Base-by-base conservation (phyloP, 495 filamentous ascomycete species). In the Trichoderma gamsii region DNA sequence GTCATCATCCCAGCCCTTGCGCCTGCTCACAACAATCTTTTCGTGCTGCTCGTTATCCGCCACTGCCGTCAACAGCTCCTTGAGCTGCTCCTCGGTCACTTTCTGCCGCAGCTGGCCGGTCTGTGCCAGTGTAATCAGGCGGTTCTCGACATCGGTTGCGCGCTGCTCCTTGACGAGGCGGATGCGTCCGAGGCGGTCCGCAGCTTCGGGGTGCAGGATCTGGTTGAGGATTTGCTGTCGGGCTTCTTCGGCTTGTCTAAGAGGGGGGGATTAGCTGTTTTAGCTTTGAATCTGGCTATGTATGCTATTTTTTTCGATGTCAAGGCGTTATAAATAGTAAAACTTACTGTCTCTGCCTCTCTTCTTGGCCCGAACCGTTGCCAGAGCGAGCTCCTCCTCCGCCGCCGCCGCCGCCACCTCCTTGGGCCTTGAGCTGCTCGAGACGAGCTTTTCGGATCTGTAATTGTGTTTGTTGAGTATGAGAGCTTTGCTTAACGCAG, bases 91-190 rank as follows among this genome's bases (percentile, higher is more conserved):
- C 79, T 99, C 95, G 0, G 91, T 93, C 61, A 98, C 93, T 72
- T 96, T 94, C 68, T 85, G 79, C 21, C 92, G 87, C 44, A 99
- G 80, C 81, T 97, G 94, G 29, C 93, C 92, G 15, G 86, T 84
- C 69, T 92, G 90, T 38, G 94, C 93, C 65, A 99, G 85, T 88
- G 89, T 92, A 77, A 99, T 91, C 43, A 99, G 85, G 52, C 94
- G 80, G 84, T 93, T 94, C 81, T 99, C 95, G 67, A 98, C 86
- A 73, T 97, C 92, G 59, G 83, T 83, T 43, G 95, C 95, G 72
- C 96, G 91, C 66, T 88, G 88, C 76, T 93, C 93, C 78, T 97
- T 98, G 68, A 98, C 95, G 67, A 99, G 87, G 16, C 93, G 90
- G 79, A 99, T 98, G 69, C 96, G 90, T 63, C 92, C 92, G 12